Base-by-base conservation (phyloP, 768 basidiomycete species). In the Rhodotorula paludigena region DNA sequence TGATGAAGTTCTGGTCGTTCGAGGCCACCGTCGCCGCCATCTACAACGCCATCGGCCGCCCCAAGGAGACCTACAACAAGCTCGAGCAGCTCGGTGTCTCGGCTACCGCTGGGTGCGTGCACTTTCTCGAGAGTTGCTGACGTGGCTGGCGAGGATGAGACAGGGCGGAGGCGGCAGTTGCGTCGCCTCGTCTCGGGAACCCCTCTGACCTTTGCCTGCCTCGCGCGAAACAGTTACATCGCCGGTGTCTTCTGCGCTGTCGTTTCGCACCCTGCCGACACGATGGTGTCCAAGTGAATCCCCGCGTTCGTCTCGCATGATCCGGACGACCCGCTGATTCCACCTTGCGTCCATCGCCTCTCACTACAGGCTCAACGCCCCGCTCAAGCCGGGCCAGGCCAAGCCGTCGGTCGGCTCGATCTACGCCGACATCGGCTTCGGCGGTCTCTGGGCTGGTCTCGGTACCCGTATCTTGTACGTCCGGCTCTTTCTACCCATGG, bases 381-480 rank as follows among this genome's bases (percentile, higher is more conserved):
- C 68, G n/a, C 35, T 61, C 61, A 72, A 68, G 64, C 61, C 60
- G 7, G 75, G 69, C 33, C 57, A 63, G 57, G 60, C 68, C 62
- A 72, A 71, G 63, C 74, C 74, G 25, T 57, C 75, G 10, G 71
- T 74, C 30, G 74, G 73, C 38, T 49, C 53, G 25, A 74, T 74
- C 63, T 74, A 74, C 75, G 35, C 47, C 21, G 60, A 76, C 48
- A 74, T 76, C 61, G 75, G 75, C 32, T 76, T 76, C 73, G 59
- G 52, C n/a, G 74, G 74, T 42, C 74, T 75, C 57, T 75, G 74
- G 74, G 71, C 63, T 42, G 90, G 90, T 81, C 86, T 92, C 74
- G 87, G 88, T 2, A 89, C 89, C 35, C 83, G 89, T 82, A 87
- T 92, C 64, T 73, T 90, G 78, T 90, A 90, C 89, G 90, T 91